Conservation (phyloP, 257 asterid genomes). For the Paraleonurus japonicus region DNA sequence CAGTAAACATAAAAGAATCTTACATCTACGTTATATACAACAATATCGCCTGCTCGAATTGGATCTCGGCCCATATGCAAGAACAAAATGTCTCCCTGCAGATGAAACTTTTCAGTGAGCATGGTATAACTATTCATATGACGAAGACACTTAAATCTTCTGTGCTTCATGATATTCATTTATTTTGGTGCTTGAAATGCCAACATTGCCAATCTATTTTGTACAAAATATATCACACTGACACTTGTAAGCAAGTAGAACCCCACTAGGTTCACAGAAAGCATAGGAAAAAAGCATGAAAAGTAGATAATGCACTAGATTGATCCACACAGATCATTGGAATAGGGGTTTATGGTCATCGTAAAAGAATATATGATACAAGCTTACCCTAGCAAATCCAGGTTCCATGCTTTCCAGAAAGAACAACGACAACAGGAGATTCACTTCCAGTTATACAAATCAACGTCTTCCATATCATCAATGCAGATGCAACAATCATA, state of each 20-base stretch:
- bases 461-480: slow-evolving; percentile 62
- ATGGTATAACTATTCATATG: neutral
- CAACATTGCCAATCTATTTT: neutral
- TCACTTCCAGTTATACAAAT: slow-evolving; percentile 59
- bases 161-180: neutral
- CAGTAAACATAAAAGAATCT: slow-evolving; percentile 16
- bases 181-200: neutral
- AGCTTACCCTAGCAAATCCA: slow-evolving; percentile 61
- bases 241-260: neutral
- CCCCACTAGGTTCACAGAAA: neutral
- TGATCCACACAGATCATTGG: neutral
- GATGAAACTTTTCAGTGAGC: slow-evolving; percentile 14
- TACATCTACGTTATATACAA: slow-evolving; percentile 82
- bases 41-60: slow-evolving; percentile 93
- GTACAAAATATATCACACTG: neutral
- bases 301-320: neutral
- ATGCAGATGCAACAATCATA: slow-evolving; percentile 51
- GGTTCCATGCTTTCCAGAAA: slow-evolving; percentile 89
- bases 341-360: neutral
- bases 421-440: slow-evolving; percentile 76
- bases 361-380: neutral
- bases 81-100: slow-evolving; percentile 95
- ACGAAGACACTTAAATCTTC: neutral
- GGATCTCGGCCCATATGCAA: slow-evolving; percentile 74
- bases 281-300: neutral